Base-by-base conservation (phyloP, 345 rosid species). In the Passiflora organensis region DNA sequence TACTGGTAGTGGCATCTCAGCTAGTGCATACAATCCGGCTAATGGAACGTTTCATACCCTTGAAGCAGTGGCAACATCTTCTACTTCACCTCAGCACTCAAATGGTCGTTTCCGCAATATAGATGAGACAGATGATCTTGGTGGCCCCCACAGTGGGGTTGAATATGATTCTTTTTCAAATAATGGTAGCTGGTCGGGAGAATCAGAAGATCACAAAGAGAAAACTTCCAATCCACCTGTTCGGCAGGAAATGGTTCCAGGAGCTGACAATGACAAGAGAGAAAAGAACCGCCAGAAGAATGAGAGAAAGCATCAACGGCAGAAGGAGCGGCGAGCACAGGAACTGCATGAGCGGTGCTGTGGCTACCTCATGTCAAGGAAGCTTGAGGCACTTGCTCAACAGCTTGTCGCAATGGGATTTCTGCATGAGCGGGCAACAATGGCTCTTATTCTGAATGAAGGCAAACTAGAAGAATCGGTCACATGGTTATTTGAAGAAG, bases 171-270 rank as follows among this genome's bases (percentile, higher is more conserved):
- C 86, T 20, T 64, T 86, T 51, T 89, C 97, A 8, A 89, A 89
- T 43, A 89, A 82, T 22, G 93, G 78, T 71, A 89, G 97, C 79
- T 86, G 93, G 75, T 89, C 97, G 10, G 90, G 97, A 25, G 97
- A 89, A 62, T 89, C 97, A 0, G 97, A 89, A 81, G 95, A 89
- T 53, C 95, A 80, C n/a, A 82, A 89, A 74, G 88, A 89, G 45
- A 86, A 79, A 67, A 25, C 66, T 19, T 64, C 75, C 6, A 77
- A 64, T 71, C 34, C 34, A 28, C 58, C 86, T 51, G 50, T 44
- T 36, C 78, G 69, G 44, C 93, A 52, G 53, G 95, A 86, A 60
- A 68, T 59, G n/a, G 58, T 80, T 54, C 81, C 90, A 14, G 90
- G 87, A 54, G 86, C 82, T 51, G 97, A 89, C 58, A 76, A 71